Evolutionary conservation across 225 moss, liverwort and hornwort genomes (phyloP), one percentile per base, ranked within the genome.

Genomic region (Physcomitrium patens): DNA sequence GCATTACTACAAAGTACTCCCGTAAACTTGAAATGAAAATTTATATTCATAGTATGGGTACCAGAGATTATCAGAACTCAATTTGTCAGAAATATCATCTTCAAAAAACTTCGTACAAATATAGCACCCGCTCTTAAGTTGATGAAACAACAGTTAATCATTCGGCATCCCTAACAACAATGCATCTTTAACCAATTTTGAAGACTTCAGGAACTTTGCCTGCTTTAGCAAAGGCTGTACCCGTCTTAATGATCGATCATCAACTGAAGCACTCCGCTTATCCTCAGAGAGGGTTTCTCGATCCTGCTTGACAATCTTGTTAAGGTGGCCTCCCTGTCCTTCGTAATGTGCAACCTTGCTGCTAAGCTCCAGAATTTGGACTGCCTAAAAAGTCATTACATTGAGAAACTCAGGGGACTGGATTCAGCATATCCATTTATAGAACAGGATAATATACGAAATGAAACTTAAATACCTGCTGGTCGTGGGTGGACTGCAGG

Each of bases 171-270:
- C 26, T 50, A 12, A 50, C 26, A 20, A 50, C 41, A 45, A 64
- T 15, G 60, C 31, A 28, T n/a, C 22, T 0, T 26, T 5, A 10
- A 51, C 8, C 47, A 67, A 67, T 0, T 61, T 37, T 9, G 47
- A 42, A 0, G 0, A 1, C 0, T 19, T 27, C 18, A 51, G 56
- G 13, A 16, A n/a, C 13, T 62, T 19, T 76, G 86, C 86, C 85
- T 90, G 82, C 26, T 90, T 90, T 19, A 77, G 71, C 74, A 53
- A 83, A 59, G 62, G 71, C 71, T 89, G 82, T 42, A 80, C 80
- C 10, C 52, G 76, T 73, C 73, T 83, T 62, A 83, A 78, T 59
- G 83, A 78, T 64, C 19, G 78, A 55, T 69, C 66, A 80, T 65
- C 75, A 48, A 67, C 48, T n/a, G 67, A 81, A 75, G 55, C 57